Conservation (phyloP, 2,329 filamentous ascomycete species). For the Cercospora sojina region DNA sequence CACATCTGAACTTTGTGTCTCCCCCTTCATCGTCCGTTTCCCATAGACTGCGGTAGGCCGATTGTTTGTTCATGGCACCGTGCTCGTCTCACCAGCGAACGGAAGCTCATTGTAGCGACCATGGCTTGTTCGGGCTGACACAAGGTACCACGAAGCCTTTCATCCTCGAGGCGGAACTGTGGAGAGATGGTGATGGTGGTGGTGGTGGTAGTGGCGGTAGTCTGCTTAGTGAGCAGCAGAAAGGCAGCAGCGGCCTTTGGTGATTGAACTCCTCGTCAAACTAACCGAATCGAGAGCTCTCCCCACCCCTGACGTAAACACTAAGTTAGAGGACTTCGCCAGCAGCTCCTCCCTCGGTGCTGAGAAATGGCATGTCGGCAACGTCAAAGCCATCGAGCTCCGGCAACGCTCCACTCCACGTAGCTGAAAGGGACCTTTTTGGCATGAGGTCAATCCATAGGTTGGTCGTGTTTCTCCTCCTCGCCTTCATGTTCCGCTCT, state of each 20-base stretch:
- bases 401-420: not conserved
- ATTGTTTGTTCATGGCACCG: not conserved
- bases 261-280: not conserved
- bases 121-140: not conserved
- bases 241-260: not conserved
- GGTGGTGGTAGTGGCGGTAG: not conserved
- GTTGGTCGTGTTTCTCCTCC: slow-evolving; percentile 22
- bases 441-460: slow-evolving; percentile 22
- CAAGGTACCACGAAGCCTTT: not conserved
- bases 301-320: not conserved
- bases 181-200: not conserved
- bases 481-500: slow-evolving; percentile 32
- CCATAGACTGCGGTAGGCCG: not conserved
- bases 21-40: too few species aligned
- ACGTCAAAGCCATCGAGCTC: not conserved
- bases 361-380: not conserved
- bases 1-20: not conserved
- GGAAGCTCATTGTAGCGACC: not conserved
- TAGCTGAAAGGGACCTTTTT: not conserved
- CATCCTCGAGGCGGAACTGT: not conserved
- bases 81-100: not conserved
- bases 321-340: not conserved
- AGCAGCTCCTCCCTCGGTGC: not conserved
- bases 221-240: not conserved
- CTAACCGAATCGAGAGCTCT: not conserved